phyloP scores from a whole-genome alignment of 768 basidiomycete species.

The Termitomyces sp. region DNA sequence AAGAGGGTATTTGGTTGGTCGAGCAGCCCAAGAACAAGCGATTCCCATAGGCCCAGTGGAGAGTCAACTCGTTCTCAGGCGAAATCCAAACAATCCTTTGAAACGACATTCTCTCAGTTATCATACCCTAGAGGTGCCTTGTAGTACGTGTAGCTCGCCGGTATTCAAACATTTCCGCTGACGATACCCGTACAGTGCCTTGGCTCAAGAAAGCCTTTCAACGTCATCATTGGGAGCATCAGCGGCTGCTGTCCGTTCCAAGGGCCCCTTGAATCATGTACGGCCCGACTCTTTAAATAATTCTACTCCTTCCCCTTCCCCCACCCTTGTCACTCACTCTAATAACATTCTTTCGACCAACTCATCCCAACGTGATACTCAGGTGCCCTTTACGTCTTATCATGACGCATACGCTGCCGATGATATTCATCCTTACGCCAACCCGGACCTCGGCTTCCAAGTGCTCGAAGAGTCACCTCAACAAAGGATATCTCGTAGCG shows the following conservation, averaged over 20 bases:
- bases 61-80: constrained; percentile 56
- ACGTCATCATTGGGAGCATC: constrained; percentile 43
- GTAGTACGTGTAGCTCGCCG: constrained; percentile 43
- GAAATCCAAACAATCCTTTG: constrained; percentile 53
- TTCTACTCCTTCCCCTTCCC: constrained; percentile 19
- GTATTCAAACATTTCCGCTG: constrained; percentile 4
- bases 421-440: constrained; percentile 71
- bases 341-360: constrained; percentile 16
- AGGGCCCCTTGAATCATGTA: constrained; percentile 37
- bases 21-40: constrained; percentile 38
- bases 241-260: constrained; percentile 30
- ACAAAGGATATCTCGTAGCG: constrained; percentile 35
- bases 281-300: constrained; percentile 27
- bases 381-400: constrained; percentile 9
- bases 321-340: constrained; percentile 24
- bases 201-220: constrained; percentile 59
- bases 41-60: constrained; percentile 49
- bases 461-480: constrained; percentile 29
- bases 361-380: constrained; percentile 4
- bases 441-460: constrained; percentile 58
- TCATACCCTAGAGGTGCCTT: constrained; percentile 49
- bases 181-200: constrained; percentile 33
- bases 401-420: constrained; percentile 27
- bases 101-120: constrained; percentile 46
- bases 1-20: constrained; percentile 44